phyloP scores from a whole-genome alignment of 257 asterid genomes.

The Nicotiana paniculata region DNA sequence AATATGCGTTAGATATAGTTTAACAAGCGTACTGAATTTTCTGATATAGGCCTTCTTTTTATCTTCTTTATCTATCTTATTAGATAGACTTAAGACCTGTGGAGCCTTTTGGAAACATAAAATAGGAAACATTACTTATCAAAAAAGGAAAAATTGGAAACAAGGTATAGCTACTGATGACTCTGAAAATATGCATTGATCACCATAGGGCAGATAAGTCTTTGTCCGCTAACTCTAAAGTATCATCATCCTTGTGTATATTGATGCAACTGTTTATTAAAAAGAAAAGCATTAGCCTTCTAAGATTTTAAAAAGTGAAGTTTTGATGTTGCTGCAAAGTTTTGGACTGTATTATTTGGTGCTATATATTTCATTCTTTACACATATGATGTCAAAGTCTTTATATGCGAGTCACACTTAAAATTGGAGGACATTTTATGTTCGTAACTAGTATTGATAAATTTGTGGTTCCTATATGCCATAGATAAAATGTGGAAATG shows the following conservation, averaged over 20 bases:
- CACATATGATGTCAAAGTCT: not conserved
- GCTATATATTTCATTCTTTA: not conserved
- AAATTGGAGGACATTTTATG: not conserved
- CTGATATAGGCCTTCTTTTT: not conserved
- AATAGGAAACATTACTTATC: not conserved
- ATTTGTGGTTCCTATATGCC: not conserved
- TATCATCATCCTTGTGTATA: not conserved
- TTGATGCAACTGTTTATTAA: not conserved
- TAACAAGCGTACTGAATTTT: not conserved
- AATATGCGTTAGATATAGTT: conserved; percentile 12
- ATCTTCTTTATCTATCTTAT: not conserved
- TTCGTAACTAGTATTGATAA: not conserved
- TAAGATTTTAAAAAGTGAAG: too few species aligned
- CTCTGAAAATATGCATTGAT: not conserved
- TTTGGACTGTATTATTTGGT: not conserved
- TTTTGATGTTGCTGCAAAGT: not conserved
- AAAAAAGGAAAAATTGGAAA: not conserved
- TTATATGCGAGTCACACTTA: not conserved
- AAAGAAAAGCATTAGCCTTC: not conserved
- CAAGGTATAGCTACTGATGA: not conserved
- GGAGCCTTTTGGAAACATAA: not conserved
- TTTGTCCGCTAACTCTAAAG: not conserved
- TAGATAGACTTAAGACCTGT: not conserved
- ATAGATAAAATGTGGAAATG: not conserved
- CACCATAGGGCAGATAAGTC: not conserved